Evolutionary conservation across 805 yeast species (phyloP), one percentile per base, ranked within the genome.

Genomic region (Suhomyces kilbournensis): DNA sequence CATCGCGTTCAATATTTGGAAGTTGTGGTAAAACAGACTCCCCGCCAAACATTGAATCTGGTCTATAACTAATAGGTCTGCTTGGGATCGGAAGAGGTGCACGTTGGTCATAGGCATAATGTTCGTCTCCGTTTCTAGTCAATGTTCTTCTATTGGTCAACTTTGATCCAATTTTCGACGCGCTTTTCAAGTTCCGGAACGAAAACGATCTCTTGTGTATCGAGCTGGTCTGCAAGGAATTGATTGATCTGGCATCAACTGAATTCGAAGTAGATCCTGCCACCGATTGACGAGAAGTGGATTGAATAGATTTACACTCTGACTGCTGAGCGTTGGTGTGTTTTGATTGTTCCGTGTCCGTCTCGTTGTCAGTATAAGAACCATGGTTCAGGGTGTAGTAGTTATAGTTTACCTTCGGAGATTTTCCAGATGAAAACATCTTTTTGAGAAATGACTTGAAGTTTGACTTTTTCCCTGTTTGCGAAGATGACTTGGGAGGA

Each of bases 1-100:
- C 58, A 12, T 68, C 73, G 7, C 60, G 54, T 46, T 68, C 71
- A 47, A 69, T 54, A 14, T 57, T 54, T 1, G 72, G 72, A 25
- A 70, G 56, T 40, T 60, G 54, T 4, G 56, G 22, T 15, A 47
- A 20, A 7, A 44, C 47, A 9, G 35, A 12, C 5, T 45, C 48
- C 12, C 28, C 28, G 4, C 15, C 22, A 15, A 44, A 28, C 32
- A 45, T 30, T 14, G 48, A 45, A 5, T 32, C 48, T 26, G 48
- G 48, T 32, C 48, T 28, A n/a, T 20, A 7, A 19, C 35, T 45
- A 7, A 32, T 22, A 25, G 32, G 23, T 38, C 42, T 38, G 17
- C 6, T 38, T 38, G 42, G 42, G 23, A 38, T 8, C 22, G 20
- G 42, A 12, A 45, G 19, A 5, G 48, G 48, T 7, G 35, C 32